Evolutionary conservation across 768 basidiomycete species (phyloP).

Genomic region (Trametes elegans): DNA sequence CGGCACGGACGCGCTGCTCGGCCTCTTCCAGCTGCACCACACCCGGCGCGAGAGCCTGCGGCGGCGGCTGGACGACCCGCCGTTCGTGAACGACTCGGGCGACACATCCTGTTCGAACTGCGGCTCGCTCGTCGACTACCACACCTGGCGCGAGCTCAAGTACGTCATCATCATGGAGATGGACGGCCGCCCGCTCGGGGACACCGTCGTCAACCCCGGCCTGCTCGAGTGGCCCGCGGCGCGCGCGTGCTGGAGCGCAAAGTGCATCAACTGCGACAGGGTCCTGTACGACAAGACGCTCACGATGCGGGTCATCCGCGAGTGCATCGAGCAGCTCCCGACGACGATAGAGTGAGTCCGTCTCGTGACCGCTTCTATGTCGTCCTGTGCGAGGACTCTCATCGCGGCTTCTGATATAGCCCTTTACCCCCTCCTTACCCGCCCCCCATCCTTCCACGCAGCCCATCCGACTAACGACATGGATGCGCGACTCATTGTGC

Average conservation of each 20-base stretch:
- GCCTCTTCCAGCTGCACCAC: constrained; percentile 55
- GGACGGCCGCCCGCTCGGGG: constrained; percentile 57
- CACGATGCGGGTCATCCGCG: constrained; percentile 51
- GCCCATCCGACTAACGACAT: no score
- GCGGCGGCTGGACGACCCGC: constrained; percentile 49
- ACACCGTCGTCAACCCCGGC: constrained; percentile 50
- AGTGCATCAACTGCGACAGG: constrained; percentile 50
- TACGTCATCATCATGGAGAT: constrained; percentile 55
- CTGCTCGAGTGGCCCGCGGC: constrained; percentile 57
- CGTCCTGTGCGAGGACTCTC: no score
- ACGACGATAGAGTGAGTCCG: constrained; percentile 35
- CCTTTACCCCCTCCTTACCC: no score
- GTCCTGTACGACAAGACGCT: constrained; percentile 56
- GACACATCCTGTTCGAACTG: constrained; percentile 57
- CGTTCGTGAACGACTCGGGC: constrained; percentile 50
- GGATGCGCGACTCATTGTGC: no score
- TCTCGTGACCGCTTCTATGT: no score
- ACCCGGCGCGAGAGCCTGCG: constrained; percentile 49
- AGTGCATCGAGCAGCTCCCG: constrained; percentile 53
- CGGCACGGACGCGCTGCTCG: constrained; percentile 48
- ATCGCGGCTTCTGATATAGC: no score
- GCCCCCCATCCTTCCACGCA: no score
- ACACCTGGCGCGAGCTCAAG: constrained; percentile 66
- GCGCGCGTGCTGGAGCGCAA: constrained; percentile 58
- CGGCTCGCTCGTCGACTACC: constrained; percentile 47